Evolutionary conservation across 2,329 filamentous ascomycete genomes (phyloP).

Genomic region (Acrocalymma vagum): DNA sequence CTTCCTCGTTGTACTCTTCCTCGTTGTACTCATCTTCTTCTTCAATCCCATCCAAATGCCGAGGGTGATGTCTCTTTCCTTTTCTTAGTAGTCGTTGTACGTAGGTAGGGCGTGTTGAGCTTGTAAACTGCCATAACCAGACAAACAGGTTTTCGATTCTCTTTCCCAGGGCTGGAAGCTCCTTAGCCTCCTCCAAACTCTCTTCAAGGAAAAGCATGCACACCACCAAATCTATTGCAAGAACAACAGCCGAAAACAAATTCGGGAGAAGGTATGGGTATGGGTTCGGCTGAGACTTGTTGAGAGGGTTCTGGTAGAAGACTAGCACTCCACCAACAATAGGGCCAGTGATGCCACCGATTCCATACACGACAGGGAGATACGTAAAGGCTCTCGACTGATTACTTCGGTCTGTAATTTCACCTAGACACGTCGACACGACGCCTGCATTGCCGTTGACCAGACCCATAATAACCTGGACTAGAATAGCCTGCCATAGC

Average conservation of each 20-base stretch:
- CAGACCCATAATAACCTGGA: conserved; percentile 89
- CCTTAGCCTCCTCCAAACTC: conserved; percentile 74
- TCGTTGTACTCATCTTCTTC: conserved; percentile 50
- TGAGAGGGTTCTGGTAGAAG: conserved; percentile 66
- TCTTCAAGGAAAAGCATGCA: conserved; percentile 87
- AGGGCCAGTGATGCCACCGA: conserved; percentile 92
- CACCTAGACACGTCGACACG: conserved; percentile 91
- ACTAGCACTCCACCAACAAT: conserved; percentile 89
- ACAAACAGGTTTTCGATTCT: conserved; percentile 68
- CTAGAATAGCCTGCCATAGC: conserved; percentile 83
- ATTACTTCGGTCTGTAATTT: conserved; percentile 94
- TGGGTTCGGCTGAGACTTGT: conserved; percentile 58
- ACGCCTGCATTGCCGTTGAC: conserved; percentile 96
- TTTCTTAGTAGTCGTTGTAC: conserved; percentile 52
- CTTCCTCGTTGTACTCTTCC: conserved; percentile 44
- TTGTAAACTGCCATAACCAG: conserved; percentile 75
- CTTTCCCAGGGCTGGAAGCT: conserved; percentile 67
- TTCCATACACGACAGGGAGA: conserved; percentile 92
- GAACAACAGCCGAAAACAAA: conserved; percentile 75
- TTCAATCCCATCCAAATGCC: conserved; percentile 44
- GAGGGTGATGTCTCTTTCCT: conserved; percentile 34
- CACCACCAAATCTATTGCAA: conserved; percentile 76
- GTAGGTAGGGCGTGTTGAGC: conserved; percentile 67
- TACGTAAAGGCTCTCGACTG: conserved; percentile 95
- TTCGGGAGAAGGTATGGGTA: conserved; percentile 91